Evolutionary conservation across 306 rosid genomes (phyloP).

Genomic region (Mucuna pruriens): DNA sequence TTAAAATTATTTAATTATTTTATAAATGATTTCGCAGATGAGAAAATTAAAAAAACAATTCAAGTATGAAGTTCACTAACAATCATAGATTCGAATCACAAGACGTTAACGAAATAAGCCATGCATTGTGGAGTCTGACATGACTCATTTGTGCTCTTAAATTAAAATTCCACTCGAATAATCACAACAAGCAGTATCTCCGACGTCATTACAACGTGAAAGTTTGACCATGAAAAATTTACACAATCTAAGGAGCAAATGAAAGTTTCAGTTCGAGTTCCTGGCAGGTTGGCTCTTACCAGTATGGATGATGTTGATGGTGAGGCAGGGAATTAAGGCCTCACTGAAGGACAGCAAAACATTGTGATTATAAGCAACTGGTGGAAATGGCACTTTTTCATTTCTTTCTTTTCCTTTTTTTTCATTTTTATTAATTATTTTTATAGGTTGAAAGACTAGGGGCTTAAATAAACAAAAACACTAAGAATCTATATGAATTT

Average conservation of each 20-base stretch:
- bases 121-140: not conserved
- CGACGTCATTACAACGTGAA: not conserved
- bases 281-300: not conserved
- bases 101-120: not conserved
- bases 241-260: not conserved
- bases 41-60: no score
- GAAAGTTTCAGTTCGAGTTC: not conserved
- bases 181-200: slow-evolving; percentile 7
- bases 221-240: not conserved
- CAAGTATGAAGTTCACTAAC: no score
- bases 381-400: not conserved
- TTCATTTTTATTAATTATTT: not conserved
- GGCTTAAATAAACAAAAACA: no score
- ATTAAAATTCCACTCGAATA: not conserved
- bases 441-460: not conserved
- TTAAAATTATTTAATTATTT: no score
- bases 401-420: not conserved
- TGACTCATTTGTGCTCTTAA: not conserved
- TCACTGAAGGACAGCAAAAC: not conserved
- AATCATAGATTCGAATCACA: not conserved
- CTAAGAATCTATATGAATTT: not conserved
- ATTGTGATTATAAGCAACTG: not conserved
- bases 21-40: no score
- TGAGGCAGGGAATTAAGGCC: not conserved
- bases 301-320: not conserved